A percentile compares a stretch with the other conserved stretches of the same genome.
Evolutionary conservation across 2,329 filamentous ascomycete genomes (phyloP).

Genomic region (Bisporella sp.): DNA sequence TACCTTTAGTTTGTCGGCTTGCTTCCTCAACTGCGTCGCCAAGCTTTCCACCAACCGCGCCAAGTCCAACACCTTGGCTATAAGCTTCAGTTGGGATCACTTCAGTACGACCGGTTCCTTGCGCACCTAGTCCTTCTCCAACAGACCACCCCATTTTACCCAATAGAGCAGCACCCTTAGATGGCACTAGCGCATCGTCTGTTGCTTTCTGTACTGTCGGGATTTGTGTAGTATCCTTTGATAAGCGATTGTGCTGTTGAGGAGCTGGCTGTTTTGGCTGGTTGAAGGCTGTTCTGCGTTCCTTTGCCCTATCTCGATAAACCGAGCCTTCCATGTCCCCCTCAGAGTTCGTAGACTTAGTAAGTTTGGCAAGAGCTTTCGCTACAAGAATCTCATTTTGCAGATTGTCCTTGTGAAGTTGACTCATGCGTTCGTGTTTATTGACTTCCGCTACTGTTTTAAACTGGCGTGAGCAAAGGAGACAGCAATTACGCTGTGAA

Average conservation of each 20-base stretch:
- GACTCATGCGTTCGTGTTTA: conserved; percentile 51
- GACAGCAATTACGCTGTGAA: conserved; percentile 48
- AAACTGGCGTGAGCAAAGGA: conserved; percentile 55
- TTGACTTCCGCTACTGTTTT: conserved; percentile 46
- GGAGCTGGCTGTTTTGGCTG: conserved; percentile 48
- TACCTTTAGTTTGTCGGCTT: conserved; percentile 51
- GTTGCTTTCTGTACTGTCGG: conserved; percentile 28
- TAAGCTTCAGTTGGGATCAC: conserved; percentile 60
- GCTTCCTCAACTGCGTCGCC: conserved; percentile 62
- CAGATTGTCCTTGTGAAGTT: conserved; percentile 48
- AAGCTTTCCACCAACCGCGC: conserved; percentile 61
- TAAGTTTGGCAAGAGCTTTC: conserved; percentile 31
- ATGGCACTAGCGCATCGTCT: conserved; percentile 34
- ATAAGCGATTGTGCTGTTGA: conserved; percentile 27
- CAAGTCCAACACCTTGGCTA: conserved; percentile 60
- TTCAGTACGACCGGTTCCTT: conserved; percentile 54
- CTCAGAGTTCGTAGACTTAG: conserved; percentile 20
- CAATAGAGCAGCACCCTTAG: conserved; percentile 60
- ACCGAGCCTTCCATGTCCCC: conserved; percentile 14
- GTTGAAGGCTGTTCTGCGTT: conserved; percentile 55
- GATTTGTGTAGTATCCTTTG: conserved; percentile 20
- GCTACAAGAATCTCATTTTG: conserved; percentile 40
- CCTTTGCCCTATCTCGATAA: conserved; percentile 56
- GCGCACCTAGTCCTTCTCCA: conserved; percentile 57
- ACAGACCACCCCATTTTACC: conserved; percentile 68